These are phyloP conservation scores for Beta macrorhiza DNA, from an alignment of 179 eudicot species.

Conservation along the genomic window DNA sequence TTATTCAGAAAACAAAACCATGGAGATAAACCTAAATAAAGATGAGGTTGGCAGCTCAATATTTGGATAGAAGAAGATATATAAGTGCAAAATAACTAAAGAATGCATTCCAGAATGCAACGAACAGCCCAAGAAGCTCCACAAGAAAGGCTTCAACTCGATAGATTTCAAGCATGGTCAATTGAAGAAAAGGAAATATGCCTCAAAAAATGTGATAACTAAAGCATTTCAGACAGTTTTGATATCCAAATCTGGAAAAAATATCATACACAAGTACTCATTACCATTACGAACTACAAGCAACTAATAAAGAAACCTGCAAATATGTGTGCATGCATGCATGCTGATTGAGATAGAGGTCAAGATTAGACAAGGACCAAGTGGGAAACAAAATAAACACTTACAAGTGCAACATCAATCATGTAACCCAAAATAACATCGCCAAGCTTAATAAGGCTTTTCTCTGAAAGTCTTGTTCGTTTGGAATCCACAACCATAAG, in stretches of 20 bases:
- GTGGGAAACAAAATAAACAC: constrained; percentile 29
- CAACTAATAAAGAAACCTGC: background rate
- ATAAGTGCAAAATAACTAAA: background rate
- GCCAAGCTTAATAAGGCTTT: constrained; percentile 51
- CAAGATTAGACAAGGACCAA: background rate
- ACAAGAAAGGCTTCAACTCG: background rate
- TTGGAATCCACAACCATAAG: constrained; percentile 52
- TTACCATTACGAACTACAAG: background rate
- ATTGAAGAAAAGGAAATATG: background rate
- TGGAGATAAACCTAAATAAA: background rate
- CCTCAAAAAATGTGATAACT: background rate
- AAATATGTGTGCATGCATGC: constrained; percentile 8
- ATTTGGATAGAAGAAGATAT: background rate
- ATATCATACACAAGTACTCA: background rate
- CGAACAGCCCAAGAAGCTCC: background rate
- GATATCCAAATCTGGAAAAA: background rate
- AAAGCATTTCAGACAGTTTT: background rate
- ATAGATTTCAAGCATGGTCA: background rate
- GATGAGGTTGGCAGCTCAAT: background rate
- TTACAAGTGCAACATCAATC: constrained; percentile 58
- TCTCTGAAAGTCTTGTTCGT: constrained; percentile 59
- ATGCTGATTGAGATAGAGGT: background rate
- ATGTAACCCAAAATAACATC: constrained; percentile 58
- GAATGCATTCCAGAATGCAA: background rate
- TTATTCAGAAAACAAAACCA: background rate